Percentiles rank a stretch among this genome's conserved stretches.
These are phyloP conservation scores for Acanthamoeba divionensis DNA, from an alignment of 208 protist species.

Conservation along the genomic window DNA sequence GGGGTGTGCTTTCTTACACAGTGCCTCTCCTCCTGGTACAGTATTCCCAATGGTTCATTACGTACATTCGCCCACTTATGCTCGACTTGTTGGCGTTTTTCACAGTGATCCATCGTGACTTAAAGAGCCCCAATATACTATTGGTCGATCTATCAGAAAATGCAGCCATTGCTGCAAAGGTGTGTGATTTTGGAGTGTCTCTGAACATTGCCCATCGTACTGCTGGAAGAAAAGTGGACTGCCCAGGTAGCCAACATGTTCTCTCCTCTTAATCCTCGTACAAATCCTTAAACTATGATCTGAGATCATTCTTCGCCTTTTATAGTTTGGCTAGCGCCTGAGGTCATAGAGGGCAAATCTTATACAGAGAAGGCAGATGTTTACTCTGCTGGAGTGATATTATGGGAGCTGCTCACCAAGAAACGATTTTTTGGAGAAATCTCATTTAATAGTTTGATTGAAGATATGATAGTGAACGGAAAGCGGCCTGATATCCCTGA, in stretches of 20 bases:
- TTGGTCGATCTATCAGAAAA: background rate
- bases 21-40: background rate
- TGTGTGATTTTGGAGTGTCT: conserved; percentile 40
- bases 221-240: background rate
- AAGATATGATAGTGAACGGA: conserved; percentile 14
- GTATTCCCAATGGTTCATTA: no score
- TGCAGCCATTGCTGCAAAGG: conserved; percentile 15
- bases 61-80: no score
- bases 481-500: background rate
- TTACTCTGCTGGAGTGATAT: conserved; percentile 28
- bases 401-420: conserved; percentile 50
- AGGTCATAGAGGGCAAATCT: background rate
- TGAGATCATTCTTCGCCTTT: background rate
- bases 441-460: background rate
- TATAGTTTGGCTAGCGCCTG: conserved; percentile 31
- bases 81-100: no score
- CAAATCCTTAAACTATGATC: background rate
- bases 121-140: conserved; percentile 29
- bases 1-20: conserved; percentile 44
- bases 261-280: background rate
- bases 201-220: background rate
- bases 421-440: conserved; percentile 19
- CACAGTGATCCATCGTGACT: conserved; percentile 32
- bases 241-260: background rate
- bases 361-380: conserved; percentile 44